Conservation (phyloP, 1,284 basidiomycete genomes). For the Xanthoconium separans region DNA sequence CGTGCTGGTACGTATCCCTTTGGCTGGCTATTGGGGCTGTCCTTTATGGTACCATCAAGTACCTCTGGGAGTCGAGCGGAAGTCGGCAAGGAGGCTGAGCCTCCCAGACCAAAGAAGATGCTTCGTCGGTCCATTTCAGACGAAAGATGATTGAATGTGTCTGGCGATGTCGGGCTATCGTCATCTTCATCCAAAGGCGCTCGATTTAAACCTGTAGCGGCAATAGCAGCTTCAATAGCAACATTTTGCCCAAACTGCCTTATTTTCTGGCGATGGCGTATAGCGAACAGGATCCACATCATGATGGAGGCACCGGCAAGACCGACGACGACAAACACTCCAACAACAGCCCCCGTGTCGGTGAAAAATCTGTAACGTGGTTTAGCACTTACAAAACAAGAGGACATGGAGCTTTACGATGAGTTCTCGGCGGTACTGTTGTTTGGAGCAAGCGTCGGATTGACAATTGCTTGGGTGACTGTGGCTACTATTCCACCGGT, state of each 20-base stretch:
- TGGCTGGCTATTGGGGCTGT: constrained; percentile 39
- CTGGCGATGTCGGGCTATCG: constrained; percentile 27
- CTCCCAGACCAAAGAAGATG: constrained; percentile 34
- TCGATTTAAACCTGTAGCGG: constrained; percentile 65
- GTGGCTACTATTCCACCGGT: constrained; percentile 52
- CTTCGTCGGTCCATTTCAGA: constrained; percentile 34
- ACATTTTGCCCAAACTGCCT: constrained; percentile 63
- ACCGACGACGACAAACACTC: constrained; percentile 75
- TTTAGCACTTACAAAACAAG: constrained; percentile 8
- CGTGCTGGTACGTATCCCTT: constrained; percentile 46
- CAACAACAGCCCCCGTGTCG: constrained; percentile 74
- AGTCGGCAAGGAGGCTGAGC: constrained; percentile 31
- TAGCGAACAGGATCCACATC: constrained; percentile 67
- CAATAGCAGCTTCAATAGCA: constrained; percentile 62
- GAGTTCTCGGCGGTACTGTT: constrained; percentile 37
- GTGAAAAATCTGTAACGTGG: constrained; percentile 58
- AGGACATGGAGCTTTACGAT: constrained; percentile 39
- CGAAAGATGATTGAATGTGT: constrained; percentile 29
- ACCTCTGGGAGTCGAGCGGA: constrained; percentile 20
- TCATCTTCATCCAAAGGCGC: constrained; percentile 64
- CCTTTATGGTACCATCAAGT: constrained; percentile 20
- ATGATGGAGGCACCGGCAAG: constrained; percentile 67
- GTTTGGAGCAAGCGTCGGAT: constrained; percentile 62
- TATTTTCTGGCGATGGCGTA: constrained; percentile 60
- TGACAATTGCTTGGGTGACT: constrained; percentile 58